Evolutionary conservation across 2,329 filamentous ascomycete genomes (phyloP), one percentile per base, ranked within the genome.

Genomic region (Lachnellula arida): DNA sequence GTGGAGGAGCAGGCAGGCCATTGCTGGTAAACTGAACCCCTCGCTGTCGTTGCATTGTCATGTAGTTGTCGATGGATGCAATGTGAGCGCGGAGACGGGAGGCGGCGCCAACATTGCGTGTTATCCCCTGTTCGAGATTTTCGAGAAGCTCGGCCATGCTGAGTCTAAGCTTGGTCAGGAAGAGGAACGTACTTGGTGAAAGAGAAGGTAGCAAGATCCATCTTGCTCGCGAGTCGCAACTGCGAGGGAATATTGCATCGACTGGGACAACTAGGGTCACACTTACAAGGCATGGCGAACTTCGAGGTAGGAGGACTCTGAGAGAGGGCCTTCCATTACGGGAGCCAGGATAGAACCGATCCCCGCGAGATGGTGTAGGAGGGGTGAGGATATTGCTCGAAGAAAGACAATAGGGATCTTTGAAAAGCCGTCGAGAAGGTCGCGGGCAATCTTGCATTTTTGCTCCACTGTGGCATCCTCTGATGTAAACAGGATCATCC

Each of bases 271-370:
- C 37, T 39, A 39, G 23, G 22, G 7, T 34, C 19, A 37, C 28
- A 61, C 67, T 60, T 57, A 70, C 61, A 78, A 63, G 17, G 77
- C 67, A 17, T 66, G 65, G 39, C 76, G 69, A 28, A 78, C 72
- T 48, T 61, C 56, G 9, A 51, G 23, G 44, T 61, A 64, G 11
- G 54, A 55, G 11, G 54, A 40, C 44, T 63, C 53, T 3, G 60
- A 60, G n/a, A 64, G 53, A 11, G 52, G 59, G 5, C 55, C 46
- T 47, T 63, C 76, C 59, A 79, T 73, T 28, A 76, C 74, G 4
- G 72, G 74, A 19, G 74, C 75, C n/a, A 80, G 70, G 49, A 80
- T 77, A 2, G 72, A 70, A 5, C 77, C 78, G 43, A 79, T 78
- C 14, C 76, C 75, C 7, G 71, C 74, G 4, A 80, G 67, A 60